Evolutionary conservation across 1,284 basidiomycete species (phyloP).

Genomic region (Cryptococcus wingfieldii): DNA sequence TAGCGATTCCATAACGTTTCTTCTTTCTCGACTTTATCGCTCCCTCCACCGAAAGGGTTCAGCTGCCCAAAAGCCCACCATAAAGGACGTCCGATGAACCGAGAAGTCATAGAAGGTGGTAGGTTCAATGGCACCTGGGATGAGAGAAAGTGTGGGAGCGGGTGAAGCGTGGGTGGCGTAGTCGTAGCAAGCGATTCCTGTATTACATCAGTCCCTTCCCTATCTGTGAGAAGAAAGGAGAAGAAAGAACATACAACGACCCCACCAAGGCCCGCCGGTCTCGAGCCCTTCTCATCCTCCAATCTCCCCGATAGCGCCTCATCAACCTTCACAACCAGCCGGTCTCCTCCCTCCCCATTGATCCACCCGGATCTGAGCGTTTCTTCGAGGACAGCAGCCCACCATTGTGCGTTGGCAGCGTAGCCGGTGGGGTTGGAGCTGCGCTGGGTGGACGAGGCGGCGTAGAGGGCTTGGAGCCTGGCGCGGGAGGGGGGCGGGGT

Average conservation of each 20-base stretch:
- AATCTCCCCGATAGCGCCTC: slow-evolving; percentile 60
- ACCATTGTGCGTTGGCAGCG: slow-evolving; percentile 78
- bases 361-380: slow-evolving; percentile 61
- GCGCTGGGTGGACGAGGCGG: slow-evolving; percentile 79
- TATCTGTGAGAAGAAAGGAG: background rate
- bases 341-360: slow-evolving; percentile 44
- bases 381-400: slow-evolving; percentile 66
- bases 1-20: slow-evolving; percentile 61
- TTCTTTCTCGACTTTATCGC: slow-evolving; percentile 57
- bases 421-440: slow-evolving; percentile 78
- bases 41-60: slow-evolving; percentile 56
- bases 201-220: background rate
- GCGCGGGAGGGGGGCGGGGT: slow-evolving; percentile 46
- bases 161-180: slow-evolving; percentile 49
- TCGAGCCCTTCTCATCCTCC: slow-evolving; percentile 48
- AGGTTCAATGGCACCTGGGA: slow-evolving; percentile 63
- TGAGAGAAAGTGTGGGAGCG: slow-evolving; percentile 59
- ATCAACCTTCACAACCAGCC: slow-evolving; percentile 64
- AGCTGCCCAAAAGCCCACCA: slow-evolving; percentile 81
- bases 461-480: slow-evolving; percentile 78
- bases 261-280: slow-evolving; percentile 73
- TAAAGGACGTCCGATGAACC: slow-evolving; percentile 69
- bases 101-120: slow-evolving; percentile 64
- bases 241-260: slow-evolving; percentile 64
- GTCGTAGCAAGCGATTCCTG: slow-evolving; percentile 29